Percentiles rank a stretch among this genome's conserved stretches.
phyloP scores from a whole-genome alignment of 371 early-diverging fungal genomes.

The Lichtheimia corymbifera region DNA sequence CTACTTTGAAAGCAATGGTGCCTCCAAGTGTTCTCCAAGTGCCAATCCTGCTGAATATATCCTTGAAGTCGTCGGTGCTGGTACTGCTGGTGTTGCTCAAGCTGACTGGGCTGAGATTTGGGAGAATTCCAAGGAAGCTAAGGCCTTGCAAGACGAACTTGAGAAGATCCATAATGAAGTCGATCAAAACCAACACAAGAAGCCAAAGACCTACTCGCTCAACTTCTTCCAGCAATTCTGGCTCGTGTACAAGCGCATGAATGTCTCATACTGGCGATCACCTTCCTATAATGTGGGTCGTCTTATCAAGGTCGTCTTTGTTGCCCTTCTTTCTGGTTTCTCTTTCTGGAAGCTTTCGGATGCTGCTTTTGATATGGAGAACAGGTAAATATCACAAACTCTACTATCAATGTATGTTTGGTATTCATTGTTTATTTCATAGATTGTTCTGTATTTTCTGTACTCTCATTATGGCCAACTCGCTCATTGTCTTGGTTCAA shows the following conservation, averaged over 20 bases:
- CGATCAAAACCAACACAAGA: conserved; percentile 14
- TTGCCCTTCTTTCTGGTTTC: conserved; percentile 74
- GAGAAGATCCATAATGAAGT: conserved; percentile 30
- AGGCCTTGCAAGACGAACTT: conserved; percentile 38
- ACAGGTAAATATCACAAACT: conserved; percentile 27
- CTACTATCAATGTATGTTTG: background rate
- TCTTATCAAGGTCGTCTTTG: conserved; percentile 49
- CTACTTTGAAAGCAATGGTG: conserved; percentile 71
- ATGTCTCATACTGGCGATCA: conserved; percentile 65
- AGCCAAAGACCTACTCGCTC: conserved; percentile 31
- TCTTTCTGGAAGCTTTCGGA: conserved; percentile 67
- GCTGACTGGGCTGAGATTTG: conserved; percentile 68
- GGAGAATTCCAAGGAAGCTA: conserved; percentile 51
- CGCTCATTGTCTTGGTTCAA: conserved; percentile 71
- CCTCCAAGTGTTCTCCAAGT: conserved; percentile 53
- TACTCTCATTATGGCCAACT: conserved; percentile 63
- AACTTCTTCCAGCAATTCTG: conserved; percentile 47
- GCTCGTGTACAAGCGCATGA: conserved; percentile 66
- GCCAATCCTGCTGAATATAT: conserved; percentile 78
- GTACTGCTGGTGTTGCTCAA: conserved; percentile 57
- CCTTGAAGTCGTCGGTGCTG: conserved; percentile 66
- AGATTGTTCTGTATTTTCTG: conserved; percentile 72
- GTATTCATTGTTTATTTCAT: background rate
- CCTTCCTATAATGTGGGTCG: conserved; percentile 72
- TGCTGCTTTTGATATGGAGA: conserved; percentile 65